Base-by-base conservation (phyloP, 108 stramenopile genomes). In the Nitzschia sp. region DNA sequence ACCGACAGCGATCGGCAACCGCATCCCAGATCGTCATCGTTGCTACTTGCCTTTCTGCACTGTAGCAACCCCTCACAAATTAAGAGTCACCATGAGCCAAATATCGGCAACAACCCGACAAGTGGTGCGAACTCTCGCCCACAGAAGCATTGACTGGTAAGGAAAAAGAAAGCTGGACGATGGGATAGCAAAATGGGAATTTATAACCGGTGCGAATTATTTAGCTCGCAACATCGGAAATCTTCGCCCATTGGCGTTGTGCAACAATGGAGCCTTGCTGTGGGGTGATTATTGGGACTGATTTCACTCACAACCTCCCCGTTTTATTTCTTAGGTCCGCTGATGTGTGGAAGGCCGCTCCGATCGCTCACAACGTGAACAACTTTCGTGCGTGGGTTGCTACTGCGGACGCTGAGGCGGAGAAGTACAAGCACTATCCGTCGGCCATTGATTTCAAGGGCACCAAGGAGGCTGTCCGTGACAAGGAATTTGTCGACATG, bases 381-480 rank as follows among this genome's bases (percentile, higher is more conserved):
- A 61, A 76, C 35, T 91, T 92, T 81, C 89, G 89, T 24, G 76
- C 87, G 5, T 95, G 91, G 91, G 86, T 86, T 28, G 87, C 91
- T 47, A 77, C 82, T 54, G 85, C 88, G 36, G 94, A 95, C 30
- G 71, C 82, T 59, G 82, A 84, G 79, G 90, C 89, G 27, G 88
- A 90, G 38, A 95, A 90, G 64, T 95, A 89, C 86, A 42, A 81
- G n/a, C 76, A 84, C 8, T 59, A 86, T n/a, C 94, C 94, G 46
- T 61, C 84, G 3, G 79, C 89, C 54, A 82, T 95, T 61, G 94
- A 92, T 64, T 95, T 95, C 69, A 73, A 77, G 54, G 53, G 74
- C 49, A 83, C 89, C 58, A 95, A 95, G 76, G 70, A 64, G 13
- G 54, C 81, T 13, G 83, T 95, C 48, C 84, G 88, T 42, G 91